Percentiles rank a stretch among this genome's conserved stretches.
Conservation (phyloP, 169 alveolate genomes). For the Cardiosporidium cionae region DNA sequence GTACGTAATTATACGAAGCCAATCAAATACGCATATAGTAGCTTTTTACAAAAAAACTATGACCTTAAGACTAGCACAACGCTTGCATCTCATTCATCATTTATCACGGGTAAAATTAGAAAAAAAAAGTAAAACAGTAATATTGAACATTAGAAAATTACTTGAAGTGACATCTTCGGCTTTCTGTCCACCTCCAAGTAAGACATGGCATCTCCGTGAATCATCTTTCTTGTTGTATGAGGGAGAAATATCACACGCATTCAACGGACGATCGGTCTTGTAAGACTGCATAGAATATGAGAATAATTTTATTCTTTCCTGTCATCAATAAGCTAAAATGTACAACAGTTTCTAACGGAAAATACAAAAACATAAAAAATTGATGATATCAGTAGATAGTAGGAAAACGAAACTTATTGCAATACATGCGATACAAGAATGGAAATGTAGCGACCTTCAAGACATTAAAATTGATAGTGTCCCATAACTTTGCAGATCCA, state of each 20-base stretch:
- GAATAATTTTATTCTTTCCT: too few species aligned
- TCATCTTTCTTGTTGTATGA: constrained; percentile 44
- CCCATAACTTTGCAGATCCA: constrained; percentile 77
- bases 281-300: constrained; percentile 44
- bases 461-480: constrained; percentile 55
- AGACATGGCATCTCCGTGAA: constrained; percentile 60
- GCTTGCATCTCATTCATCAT: too few species aligned
- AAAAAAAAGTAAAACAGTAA: neutral
- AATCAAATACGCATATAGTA: too few species aligned
- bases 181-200: constrained; percentile 80
- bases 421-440: too few species aligned
- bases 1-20: too few species aligned
- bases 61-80: too few species aligned
- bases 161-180: constrained; percentile 83
- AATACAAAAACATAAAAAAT: too few species aligned
- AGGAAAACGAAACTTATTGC: too few species aligned
- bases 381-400: too few species aligned
- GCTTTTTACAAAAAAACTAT: too few species aligned
- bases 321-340: too few species aligned
- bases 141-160: constrained; percentile 2
- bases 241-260: constrained; percentile 78
- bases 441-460: constrained; percentile 68
- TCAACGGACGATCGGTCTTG: constrained; percentile 72
- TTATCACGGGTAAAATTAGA: neutral
- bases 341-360: too few species aligned